phyloP scores from a whole-genome alignment of 2,329 filamentous ascomycete genomes.

The Beauveria caledonica region DNA sequence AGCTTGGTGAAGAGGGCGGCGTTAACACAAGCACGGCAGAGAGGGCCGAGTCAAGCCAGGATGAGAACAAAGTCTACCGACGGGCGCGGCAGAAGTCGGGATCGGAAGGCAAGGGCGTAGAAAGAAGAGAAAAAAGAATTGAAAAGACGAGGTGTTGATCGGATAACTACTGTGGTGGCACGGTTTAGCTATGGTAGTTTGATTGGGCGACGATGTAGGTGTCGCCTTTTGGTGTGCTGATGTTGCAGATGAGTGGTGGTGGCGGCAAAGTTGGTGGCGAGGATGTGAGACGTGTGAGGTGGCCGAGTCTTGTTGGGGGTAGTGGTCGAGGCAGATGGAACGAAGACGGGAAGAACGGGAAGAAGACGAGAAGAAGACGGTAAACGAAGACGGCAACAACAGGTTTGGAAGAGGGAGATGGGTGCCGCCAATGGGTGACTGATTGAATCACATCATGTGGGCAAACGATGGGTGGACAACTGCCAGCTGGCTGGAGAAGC shows the following conservation, averaged over 20 bases:
- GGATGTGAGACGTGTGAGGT: not conserved
- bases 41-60: not conserved
- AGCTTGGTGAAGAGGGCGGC: not conserved
- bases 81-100: not conserved
- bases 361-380: not conserved
- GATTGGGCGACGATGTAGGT: conserved; percentile 1
- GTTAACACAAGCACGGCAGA: not conserved
- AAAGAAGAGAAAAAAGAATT: not conserved
- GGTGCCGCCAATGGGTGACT: not conserved
- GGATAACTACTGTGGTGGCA: not conserved
- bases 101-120: not conserved
- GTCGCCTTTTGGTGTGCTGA: not conserved
- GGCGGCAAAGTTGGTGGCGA: not conserved
- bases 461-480: not conserved
- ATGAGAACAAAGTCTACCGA: not conserved
- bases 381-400: too few relatives aligned
- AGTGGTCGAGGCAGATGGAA: not conserved
- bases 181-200: not conserved
- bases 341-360: too few relatives aligned
- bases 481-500: not conserved
- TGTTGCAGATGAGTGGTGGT: not conserved
- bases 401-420: not conserved
- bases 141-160: not conserved
- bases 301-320: not conserved
- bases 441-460: conserved; percentile 10